A percentile compares a stretch with the other conserved stretches of the same genome.
Evolutionary conservation across 2,329 filamentous ascomycete species (phyloP).

Genomic region (Coniochaeta sp.): DNA sequence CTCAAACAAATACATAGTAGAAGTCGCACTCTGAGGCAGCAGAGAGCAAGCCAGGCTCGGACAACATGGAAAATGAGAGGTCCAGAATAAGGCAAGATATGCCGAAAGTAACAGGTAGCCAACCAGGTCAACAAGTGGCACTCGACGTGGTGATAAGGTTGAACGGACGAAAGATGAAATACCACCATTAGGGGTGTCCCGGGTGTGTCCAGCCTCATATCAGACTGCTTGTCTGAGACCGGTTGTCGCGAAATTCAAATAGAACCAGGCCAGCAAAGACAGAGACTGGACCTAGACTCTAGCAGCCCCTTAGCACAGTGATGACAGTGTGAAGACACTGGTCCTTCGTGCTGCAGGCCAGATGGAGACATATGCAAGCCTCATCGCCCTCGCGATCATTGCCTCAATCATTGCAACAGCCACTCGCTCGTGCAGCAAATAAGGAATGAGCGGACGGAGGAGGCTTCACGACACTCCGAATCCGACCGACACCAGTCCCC

Average conservation of each 20-base stretch:
- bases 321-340: not conserved
- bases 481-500: no score
- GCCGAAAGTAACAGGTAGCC: not conserved
- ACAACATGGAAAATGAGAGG: not conserved
- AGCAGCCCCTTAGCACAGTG: not conserved
- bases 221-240: not conserved
- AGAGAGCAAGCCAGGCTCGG: not conserved
- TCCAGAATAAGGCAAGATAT: not conserved
- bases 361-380: not conserved
- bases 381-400: slow-evolving; percentile 1
- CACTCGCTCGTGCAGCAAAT: not conserved
- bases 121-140: not conserved
- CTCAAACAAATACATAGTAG: not conserved
- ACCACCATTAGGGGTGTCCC: not conserved
- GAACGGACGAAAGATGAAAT: not conserved
- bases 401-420: not conserved
- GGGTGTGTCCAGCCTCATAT: not conserved
- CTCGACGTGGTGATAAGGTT: not conserved
- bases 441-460: not conserved
- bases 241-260: not conserved
- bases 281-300: not conserved
- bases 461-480: no score
- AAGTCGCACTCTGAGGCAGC: not conserved
- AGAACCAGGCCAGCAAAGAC: no score
- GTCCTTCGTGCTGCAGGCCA: not conserved